Conservation (phyloP, 768 basidiomycete species). For the Lentinula lateritia region DNA sequence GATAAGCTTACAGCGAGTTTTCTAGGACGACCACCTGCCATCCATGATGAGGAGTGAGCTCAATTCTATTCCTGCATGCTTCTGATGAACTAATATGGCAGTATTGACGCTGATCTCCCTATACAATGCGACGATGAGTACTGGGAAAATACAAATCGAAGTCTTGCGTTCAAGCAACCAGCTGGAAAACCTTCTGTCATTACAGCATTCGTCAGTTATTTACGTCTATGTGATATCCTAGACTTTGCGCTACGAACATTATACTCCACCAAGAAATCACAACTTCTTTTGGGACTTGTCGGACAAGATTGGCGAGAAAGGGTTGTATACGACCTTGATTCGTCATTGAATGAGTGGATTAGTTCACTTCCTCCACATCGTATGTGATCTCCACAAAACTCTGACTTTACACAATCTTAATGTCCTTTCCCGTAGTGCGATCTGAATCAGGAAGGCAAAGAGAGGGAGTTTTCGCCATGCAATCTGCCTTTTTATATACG, state of each 20-base stretch:
- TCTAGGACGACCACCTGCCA: slow-evolving; percentile 47
- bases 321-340: slow-evolving; percentile 15
- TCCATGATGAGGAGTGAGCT: slow-evolving; percentile 52
- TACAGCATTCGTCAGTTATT: slow-evolving; percentile 1
- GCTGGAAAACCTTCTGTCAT: slow-evolving; percentile 3
- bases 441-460: slow-evolving; percentile 3
- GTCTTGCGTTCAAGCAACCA: slow-evolving; percentile 7
- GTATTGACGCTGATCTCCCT: slow-evolving; percentile 44
- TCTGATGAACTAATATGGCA: background rate
- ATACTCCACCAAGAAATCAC: slow-evolving; percentile 6
- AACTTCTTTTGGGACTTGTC: slow-evolving; percentile 23
- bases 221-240: slow-evolving; percentile 7
- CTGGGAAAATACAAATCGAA: slow-evolving; percentile 25
- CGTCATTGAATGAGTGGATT: slow-evolving; percentile 47
- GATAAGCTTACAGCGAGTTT: slow-evolving; percentile 34
- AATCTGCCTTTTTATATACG: slow-evolving; percentile 5
- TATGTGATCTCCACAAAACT: slow-evolving; percentile 12
- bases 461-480: slow-evolving; percentile 3
- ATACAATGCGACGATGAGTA: slow-evolving; percentile 54
- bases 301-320: slow-evolving; percentile 6
- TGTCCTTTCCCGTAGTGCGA: background rate
- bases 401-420: background rate
- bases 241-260: slow-evolving; percentile 7
- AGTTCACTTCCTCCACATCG: slow-evolving; percentile 40
- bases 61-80: background rate